These are phyloP conservation scores for Herpotrichia juniperi DNA, from an alignment of 2,329 filamentous ascomycete genomes.

Conservation along the genomic window DNA sequence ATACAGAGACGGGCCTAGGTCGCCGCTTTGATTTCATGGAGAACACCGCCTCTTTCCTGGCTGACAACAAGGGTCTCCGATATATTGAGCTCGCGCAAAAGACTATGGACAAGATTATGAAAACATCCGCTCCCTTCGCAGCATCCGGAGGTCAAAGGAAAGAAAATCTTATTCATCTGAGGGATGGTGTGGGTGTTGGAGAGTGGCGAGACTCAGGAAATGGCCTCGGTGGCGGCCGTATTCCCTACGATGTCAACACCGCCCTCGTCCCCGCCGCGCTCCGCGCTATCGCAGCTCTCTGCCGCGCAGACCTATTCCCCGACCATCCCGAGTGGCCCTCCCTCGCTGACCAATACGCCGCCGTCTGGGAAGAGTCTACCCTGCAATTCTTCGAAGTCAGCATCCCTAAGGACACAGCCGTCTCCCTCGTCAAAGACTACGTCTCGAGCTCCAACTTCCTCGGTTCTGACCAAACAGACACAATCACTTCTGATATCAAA, in stretches of 20 bases:
- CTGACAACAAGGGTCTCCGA: slow-evolving; percentile 58
- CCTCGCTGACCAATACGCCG: slow-evolving; percentile 57
- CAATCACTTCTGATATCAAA: slow-evolving; percentile 52
- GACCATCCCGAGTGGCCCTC: slow-evolving; percentile 55
- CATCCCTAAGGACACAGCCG: slow-evolving; percentile 53
- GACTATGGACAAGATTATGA: slow-evolving; percentile 65
- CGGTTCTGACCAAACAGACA: slow-evolving; percentile 52
- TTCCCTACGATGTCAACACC: slow-evolving; percentile 71
- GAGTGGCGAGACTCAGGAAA: slow-evolving; percentile 68
- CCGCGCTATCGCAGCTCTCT: slow-evolving; percentile 61
- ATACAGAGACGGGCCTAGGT: slow-evolving; percentile 49
- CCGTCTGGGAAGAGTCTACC: slow-evolving; percentile 67
- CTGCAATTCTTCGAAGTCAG: slow-evolving; percentile 62
- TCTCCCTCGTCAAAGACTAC: slow-evolving; percentile 57
- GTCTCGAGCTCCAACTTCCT: slow-evolving; percentile 50
- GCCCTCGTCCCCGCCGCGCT: slow-evolving; percentile 67
- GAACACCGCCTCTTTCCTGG: slow-evolving; percentile 56
- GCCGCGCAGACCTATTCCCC: slow-evolving; percentile 58
- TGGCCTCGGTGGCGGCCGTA: slow-evolving; percentile 65
- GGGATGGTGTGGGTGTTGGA: slow-evolving; percentile 60
- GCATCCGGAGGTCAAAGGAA: slow-evolving; percentile 52
- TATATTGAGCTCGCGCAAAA: slow-evolving; percentile 59
- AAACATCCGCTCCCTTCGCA: slow-evolving; percentile 60
- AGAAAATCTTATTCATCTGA: slow-evolving; percentile 65
- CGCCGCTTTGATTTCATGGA: slow-evolving; percentile 47